Conservation (phyloP, 2,329 filamentous ascomycete genomes). For the Ophiostoma ips region DNA sequence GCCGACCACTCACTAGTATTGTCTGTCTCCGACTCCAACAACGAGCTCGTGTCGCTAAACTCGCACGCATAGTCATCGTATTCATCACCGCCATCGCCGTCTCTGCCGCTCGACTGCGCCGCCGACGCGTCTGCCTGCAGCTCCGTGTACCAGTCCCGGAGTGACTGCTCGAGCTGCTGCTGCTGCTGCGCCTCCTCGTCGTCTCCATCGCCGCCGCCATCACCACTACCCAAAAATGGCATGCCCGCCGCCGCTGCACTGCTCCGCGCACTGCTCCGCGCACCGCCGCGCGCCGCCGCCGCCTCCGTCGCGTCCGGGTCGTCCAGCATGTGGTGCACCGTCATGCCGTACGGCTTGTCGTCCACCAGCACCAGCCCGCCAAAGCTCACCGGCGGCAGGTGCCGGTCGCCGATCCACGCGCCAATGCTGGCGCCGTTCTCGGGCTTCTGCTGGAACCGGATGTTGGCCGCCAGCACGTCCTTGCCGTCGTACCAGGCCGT, state of each 20-base stretch:
- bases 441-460: slow-evolving; percentile 64
- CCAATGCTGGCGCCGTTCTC: slow-evolving; percentile 85
- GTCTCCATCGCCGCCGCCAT: slow-evolving; percentile 8
- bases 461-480: slow-evolving; percentile 41
- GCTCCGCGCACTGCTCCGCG: slow-evolving; percentile 14
- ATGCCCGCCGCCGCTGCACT: slow-evolving; percentile 15
- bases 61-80: slow-evolving; percentile 45
- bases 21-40: slow-evolving; percentile 36
- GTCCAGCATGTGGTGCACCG: slow-evolving; percentile 92
- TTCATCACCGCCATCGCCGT: slow-evolving; percentile 15
- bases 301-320: slow-evolving; percentile 33
- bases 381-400: slow-evolving; percentile 81
- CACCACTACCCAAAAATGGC: background rate
- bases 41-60: slow-evolving; percentile 44
- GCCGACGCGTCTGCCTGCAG: slow-evolving; percentile 23
- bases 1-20: slow-evolving; percentile 36
- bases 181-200: slow-evolving; percentile 17
- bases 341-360: slow-evolving; percentile 79
- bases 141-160: slow-evolving; percentile 29
- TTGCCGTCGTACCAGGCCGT: slow-evolving; percentile 17
- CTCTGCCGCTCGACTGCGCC: slow-evolving; percentile 18
- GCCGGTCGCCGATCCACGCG: slow-evolving; percentile 71
- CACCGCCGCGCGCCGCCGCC: slow-evolving; percentile 13
- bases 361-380: slow-evolving; percentile 80
- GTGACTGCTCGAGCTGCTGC: slow-evolving; percentile 19